phyloP scores from a whole-genome alignment of 164 flowering plant genomes.

The Macadamia integrifolia region DNA sequence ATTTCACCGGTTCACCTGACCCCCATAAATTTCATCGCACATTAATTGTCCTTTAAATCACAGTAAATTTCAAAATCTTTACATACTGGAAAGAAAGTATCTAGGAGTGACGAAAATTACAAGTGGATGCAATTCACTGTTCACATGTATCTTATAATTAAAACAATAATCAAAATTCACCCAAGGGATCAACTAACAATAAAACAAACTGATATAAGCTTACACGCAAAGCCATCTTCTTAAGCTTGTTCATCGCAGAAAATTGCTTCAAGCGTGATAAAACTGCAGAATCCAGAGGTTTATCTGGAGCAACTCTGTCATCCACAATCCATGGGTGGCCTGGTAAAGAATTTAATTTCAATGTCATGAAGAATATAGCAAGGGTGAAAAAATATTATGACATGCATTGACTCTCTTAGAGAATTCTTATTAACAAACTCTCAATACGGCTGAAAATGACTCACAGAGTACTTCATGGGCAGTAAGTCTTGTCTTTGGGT shows the following conservation, averaged over 20 bases:
- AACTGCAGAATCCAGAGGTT: constrained; percentile 83
- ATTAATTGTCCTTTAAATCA: too few relatives aligned
- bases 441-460: constrained; percentile 22
- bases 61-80: too few relatives aligned
- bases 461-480: constrained; percentile 87
- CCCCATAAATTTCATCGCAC: too few relatives aligned
- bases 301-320: constrained; percentile 77
- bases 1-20: too few relatives aligned
- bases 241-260: constrained; percentile 83
- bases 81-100: too few relatives aligned
- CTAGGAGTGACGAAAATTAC: too few relatives aligned
- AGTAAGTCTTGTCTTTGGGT: constrained; percentile 59
- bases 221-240: constrained; percentile 91
- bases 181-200: neutral
- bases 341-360: constrained; percentile 18
- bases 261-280: constrained; percentile 75
- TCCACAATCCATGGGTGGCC: constrained; percentile 94
- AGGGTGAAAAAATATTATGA: neutral
- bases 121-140: too few relatives aligned
- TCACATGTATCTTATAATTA: too few relatives aligned
- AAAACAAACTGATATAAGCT: constrained; percentile 8
- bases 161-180: too few relatives aligned
- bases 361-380: constrained; percentile 4
- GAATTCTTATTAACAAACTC: neutral
- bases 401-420: neutral